Conservation (phyloP, 1,284 basidiomycete species). For the Ceratobasidium sp. region DNA sequence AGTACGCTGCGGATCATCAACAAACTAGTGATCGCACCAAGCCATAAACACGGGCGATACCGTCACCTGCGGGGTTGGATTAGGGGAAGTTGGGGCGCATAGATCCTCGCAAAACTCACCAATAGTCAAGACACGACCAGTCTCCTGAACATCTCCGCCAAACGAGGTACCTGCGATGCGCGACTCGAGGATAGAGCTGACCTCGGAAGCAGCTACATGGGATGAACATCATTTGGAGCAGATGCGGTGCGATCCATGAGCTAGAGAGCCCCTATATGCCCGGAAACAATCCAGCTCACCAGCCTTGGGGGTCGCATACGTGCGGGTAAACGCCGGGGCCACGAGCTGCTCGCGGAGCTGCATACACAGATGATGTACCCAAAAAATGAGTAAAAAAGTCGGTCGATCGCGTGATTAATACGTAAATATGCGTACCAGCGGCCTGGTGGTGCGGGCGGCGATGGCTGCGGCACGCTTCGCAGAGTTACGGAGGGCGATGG, state of each 20-base stretch:
- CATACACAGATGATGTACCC: constrained; percentile 42
- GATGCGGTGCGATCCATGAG: constrained; percentile 31
- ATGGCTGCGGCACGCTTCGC: constrained; percentile 55
- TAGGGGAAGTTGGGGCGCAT: constrained; percentile 44
- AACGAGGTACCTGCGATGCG: constrained; percentile 94
- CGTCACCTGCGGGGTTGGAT: constrained; percentile 94
- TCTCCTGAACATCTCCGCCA: constrained; percentile 97
- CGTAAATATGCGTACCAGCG: constrained; percentile 66
- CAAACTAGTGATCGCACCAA: constrained; percentile 56
- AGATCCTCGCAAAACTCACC: constrained; percentile 27
- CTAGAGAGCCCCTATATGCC: constrained; percentile 61
- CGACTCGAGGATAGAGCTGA: constrained; percentile 98
- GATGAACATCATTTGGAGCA: constrained; percentile 55
- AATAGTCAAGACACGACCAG: constrained; percentile 94
- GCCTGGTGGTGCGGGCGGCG: constrained; percentile 60
- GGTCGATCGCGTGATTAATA: constrained; percentile 52
- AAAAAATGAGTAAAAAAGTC: constrained; percentile 46
- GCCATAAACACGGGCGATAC: constrained; percentile 99
- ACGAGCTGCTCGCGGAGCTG: constrained; percentile 49
- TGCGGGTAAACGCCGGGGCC: constrained; percentile 67
- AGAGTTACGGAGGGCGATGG: constrained; percentile 88
- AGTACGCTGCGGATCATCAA: constrained; percentile 58
- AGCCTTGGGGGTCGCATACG: constrained; percentile 98
- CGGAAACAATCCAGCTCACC: constrained; percentile 46
- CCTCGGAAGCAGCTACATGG: constrained; percentile 95